Evolutionary conservation across 176 grass and related monocot species (phyloP).

Genomic region (Bolboschoenus planiculmis): DNA sequence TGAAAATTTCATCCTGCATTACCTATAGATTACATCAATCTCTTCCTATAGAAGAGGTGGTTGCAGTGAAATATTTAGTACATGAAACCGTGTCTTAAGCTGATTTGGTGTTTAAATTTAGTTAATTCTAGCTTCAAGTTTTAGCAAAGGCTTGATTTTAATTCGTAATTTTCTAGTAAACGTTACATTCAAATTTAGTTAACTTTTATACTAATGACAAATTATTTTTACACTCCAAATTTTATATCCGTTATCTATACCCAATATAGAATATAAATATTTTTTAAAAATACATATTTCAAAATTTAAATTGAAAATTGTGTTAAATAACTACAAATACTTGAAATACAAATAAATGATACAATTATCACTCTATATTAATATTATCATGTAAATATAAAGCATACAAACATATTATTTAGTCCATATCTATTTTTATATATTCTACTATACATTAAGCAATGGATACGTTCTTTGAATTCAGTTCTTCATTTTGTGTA

Average conservation of each 20-base stretch:
- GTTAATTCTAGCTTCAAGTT: neutral
- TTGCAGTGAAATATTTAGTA: neutral
- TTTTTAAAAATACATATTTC: too few species aligned
- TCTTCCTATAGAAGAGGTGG: neutral
- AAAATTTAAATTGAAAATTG: too few species aligned
- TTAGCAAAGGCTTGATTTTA: neutral
- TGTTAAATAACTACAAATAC: too few species aligned
- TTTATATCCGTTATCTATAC: too few species aligned
- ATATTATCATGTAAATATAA: neutral
- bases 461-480: neutral
- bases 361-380: too few species aligned
- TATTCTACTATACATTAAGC: neutral
- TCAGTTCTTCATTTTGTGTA: neutral
- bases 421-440: neutral
- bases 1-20: neutral
- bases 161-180: neutral
- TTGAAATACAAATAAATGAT: too few species aligned
- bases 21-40: neutral
- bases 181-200: neutral
- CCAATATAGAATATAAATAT: too few species aligned
- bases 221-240: too few species aligned
- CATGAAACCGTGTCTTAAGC: neutral
- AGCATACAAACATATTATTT: neutral
- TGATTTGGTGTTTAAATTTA: neutral
- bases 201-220: neutral